phyloP scores from a whole-genome alignment of 2,329 filamentous ascomycete species.

The Conoideocrella luteorostrata region DNA sequence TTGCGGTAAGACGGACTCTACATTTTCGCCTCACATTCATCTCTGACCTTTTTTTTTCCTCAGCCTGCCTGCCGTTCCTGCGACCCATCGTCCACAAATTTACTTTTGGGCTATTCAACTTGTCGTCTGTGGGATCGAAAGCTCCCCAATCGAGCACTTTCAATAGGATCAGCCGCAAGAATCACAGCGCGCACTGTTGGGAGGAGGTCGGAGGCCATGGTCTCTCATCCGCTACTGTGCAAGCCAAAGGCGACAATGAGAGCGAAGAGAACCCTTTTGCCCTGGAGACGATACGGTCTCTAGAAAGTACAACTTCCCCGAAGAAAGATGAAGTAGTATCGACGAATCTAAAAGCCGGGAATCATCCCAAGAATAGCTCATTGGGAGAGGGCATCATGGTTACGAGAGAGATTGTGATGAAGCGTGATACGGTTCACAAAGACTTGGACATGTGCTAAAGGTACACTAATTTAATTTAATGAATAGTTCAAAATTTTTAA shows the following conservation, averaged over 20 bases:
- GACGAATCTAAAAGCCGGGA: too few species aligned
- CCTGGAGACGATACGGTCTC: neutral
- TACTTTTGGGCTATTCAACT: conserved; percentile 6
- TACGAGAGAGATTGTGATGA: too few species aligned
- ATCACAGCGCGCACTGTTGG: neutral
- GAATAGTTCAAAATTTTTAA: too few species aligned
- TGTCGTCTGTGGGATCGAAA: conserved; percentile 3
- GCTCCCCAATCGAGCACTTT: neutral
- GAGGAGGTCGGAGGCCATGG: neutral
- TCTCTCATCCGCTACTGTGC: neutral
- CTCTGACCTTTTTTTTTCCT: neutral
- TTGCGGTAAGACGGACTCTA: conserved; percentile 13
- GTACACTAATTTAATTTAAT: too few species aligned
- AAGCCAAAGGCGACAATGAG: neutral
- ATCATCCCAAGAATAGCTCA: too few species aligned
- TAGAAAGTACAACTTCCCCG: neutral
- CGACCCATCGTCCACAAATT: conserved; percentile 8
- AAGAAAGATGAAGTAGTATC: too few species aligned
- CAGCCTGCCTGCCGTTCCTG: conserved; percentile 13
- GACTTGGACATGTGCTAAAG: too few species aligned
- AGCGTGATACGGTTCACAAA: too few species aligned
- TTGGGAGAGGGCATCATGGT: too few species aligned
- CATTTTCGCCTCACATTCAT: neutral
- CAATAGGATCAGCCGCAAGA: neutral
- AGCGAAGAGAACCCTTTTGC: neutral